phyloP scores from a whole-genome alignment of 2,329 filamentous ascomycete species.

The Curvularia spicifera region DNA sequence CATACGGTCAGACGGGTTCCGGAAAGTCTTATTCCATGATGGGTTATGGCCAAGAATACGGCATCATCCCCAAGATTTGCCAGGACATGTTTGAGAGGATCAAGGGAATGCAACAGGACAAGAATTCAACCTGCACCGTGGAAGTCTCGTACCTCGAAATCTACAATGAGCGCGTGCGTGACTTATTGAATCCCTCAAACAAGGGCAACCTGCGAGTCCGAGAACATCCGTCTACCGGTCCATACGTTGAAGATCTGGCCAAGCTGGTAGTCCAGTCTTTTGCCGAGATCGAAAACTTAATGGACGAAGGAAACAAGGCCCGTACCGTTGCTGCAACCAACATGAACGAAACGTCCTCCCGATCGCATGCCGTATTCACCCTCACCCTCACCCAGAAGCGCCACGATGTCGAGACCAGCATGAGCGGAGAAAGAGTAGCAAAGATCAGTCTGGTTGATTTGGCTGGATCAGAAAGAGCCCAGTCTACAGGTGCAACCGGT shows the following conservation, averaged over 20 bases:
- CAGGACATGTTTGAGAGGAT: conserved; percentile 97
- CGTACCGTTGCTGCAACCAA: conserved; percentile 97
- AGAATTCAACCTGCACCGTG: conserved; percentile 84
- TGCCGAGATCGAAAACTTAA: conserved; percentile 92
- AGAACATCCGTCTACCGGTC: conserved; percentile 96
- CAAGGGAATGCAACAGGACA: conserved; percentile 71
- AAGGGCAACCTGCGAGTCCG: conserved; percentile 97
- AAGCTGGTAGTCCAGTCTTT: conserved; percentile 95
- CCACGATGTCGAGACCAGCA: conserved; percentile 87
- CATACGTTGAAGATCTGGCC: conserved; percentile 96
- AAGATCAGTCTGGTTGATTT: conserved; percentile 98
- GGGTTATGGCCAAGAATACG: conserved; percentile 95
- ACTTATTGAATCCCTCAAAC: conserved; percentile 91
- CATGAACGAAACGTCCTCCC: conserved; percentile 99
- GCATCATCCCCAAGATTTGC: conserved; percentile 96
- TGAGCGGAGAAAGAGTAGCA: conserved; percentile 97
- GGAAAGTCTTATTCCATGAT: conserved; percentile 99
- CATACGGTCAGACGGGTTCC: conserved; percentile 96
- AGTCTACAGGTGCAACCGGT: conserved; percentile 94
- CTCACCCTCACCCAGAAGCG: conserved; percentile 94
- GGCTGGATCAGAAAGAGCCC: conserved; percentile 95
- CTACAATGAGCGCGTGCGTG: conserved; percentile 96
- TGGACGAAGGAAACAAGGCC: conserved; percentile 99
- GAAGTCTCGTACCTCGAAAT: conserved; percentile 99
- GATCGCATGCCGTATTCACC: conserved; percentile 98